Evolutionary conservation across 140 eudicot genomes (phyloP), one percentile per base, ranked within the genome.

Genomic region (Senecio squalidus): DNA sequence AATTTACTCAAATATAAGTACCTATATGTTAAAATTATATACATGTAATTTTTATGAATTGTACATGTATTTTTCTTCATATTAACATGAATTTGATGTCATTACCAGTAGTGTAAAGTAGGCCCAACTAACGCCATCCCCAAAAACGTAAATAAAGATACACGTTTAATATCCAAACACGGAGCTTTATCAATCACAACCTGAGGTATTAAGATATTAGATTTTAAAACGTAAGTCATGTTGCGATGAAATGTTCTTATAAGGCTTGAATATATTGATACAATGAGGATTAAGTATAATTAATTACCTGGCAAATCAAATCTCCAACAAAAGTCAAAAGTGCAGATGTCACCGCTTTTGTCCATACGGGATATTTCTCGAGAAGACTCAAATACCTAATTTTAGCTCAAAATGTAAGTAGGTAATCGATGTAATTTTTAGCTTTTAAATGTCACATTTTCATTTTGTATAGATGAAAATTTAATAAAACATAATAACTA

Each of bases 341-440:
- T 15, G 98, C 98, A 44, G 96, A 84, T 31, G 98, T 92, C 34
- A 84, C 70, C n/a, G 96, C 96, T 71, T 87, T 92, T 17, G 98
- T 92, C 79, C 61, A 64, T 38, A 87, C 93, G 2, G 98, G 96
- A 70, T 77, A 45, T 62, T 72, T 78, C 60, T 78, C 89, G 48
- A 92, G 92, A 68, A 84, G 86, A 71, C 70, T 54, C 74, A 87
- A 38, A 72, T 92, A 92, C 98, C 98, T 87, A 76, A 77, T n/a
- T 62, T 9, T 18, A 24, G 23, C 29, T 43, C 14, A 36, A 71
- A 49, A 17, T 38, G 29, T 52, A 68, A 65, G 20, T 41, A 54
- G 43, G 6, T 27, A 21, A 45, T 5, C 0, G 23, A 30, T 30
- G 29, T 9, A 13, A 36, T n/a, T n/a, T n/a, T n/a, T 13, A 58